Evolutionary conservation across 2,329 filamentous ascomycete species (phyloP), one percentile per base, ranked within the genome.

Genomic region (Colletotrichum ledebouriae): DNA sequence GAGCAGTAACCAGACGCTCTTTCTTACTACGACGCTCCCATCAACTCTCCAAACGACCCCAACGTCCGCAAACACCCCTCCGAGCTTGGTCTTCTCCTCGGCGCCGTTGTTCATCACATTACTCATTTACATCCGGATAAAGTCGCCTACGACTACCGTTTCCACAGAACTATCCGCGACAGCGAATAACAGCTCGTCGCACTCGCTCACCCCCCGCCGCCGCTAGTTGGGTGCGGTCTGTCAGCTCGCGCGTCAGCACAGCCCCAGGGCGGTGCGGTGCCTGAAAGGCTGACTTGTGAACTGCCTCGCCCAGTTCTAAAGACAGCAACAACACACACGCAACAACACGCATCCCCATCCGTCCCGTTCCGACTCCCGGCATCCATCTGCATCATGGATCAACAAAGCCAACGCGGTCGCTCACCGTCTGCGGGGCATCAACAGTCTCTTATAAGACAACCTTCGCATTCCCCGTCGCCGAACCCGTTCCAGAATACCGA

Each of bases 401-500:
- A 81, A 72, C 78, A 80, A 71, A 74, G 73, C 74, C 79, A 80
- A 72, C 77, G 75, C 77, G 87, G 87, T 76, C 88, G 88, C 76
- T 90, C 89, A 73, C 87, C 85, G 73, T 90, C 89, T 75, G 83
- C 83, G 76, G 84, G 84, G 71, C 84, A 86, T 75, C 85, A 87
- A 75, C 80, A 80, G 76, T 78, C 83, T 82, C 85, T 89, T 89
- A 90, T 92, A 90, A 91, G 86, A 78, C 88, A 89, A 78, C 66
- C 66, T 46, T 86, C 82, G 73, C 89, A 88, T 78, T 90, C 89
- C 74, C 87, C 89, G 74, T 88, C 88, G 76, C 86, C 86, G 77
- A 85, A 80, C 79, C 83, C 83, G 73, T 87, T 85, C 75, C 82
- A 85, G 76, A 81, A 84, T 52, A 83, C 83, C 76, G 50, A 63